Conservation (phyloP, 352 stramenopile genomes). For the Aphanomyces invadans region DNA sequence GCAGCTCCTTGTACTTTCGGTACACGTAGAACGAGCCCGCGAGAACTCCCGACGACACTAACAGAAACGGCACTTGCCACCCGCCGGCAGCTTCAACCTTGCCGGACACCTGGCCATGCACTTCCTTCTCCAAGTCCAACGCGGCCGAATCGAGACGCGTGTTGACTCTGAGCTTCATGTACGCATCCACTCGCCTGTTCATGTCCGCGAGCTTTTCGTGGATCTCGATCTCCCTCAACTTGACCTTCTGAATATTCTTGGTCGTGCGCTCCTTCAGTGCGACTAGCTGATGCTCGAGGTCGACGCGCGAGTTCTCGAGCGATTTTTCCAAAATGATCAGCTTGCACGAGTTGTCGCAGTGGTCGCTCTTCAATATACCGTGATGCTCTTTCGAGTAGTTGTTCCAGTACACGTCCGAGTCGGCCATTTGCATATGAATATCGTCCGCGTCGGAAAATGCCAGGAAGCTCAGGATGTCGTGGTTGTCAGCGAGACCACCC, state of each 20-base stretch:
- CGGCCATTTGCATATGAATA: conserved; percentile 39
- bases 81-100: conserved; percentile 60
- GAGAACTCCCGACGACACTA: conserved; percentile 57
- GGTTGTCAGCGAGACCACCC: conserved; percentile 70
- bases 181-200: conserved; percentile 57
- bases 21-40: conserved; percentile 55
- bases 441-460: conserved; percentile 58
- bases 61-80: conserved; percentile 76
- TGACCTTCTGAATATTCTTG: conserved; percentile 67
- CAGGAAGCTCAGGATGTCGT: conserved; percentile 64
- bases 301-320: conserved; percentile 70
- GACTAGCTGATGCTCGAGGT: conserved; percentile 80
- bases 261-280: conserved; percentile 69
- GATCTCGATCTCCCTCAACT: conserved; percentile 61
- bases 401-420: conserved; percentile 68
- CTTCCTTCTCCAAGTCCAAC: conserved; percentile 29
- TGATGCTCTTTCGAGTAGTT: conserved; percentile 82
- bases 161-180: conserved; percentile 71
- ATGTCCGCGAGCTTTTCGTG: conserved; percentile 61
- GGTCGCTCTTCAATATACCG: conserved; percentile 42
- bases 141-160: conserved; percentile 50
- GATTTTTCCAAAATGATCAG: conserved; percentile 74
- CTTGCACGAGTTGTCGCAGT: conserved; percentile 75
- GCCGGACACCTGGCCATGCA: conserved; percentile 59
- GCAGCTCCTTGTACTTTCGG: conserved; percentile 80